Conservation (phyloP, 2,329 filamentous ascomycete genomes). For the Aspergillus fumigatiaffinis region DNA sequence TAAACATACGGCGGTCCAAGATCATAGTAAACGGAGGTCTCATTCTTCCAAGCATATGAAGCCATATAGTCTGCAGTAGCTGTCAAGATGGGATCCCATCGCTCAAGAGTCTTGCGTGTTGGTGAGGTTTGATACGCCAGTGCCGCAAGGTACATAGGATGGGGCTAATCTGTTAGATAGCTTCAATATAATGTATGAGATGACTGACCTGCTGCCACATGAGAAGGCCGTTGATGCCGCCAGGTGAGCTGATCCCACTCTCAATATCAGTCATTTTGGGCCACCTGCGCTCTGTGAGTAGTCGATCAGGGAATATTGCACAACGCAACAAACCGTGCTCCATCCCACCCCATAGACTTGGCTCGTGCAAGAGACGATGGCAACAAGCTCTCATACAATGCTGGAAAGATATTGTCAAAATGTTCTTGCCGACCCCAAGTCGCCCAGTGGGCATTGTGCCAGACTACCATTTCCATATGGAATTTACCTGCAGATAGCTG, state of each 20-base stretch:
- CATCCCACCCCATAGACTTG: constrained; percentile 12
- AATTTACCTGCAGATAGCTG: constrained; percentile 5
- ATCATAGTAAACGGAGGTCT: constrained; percentile 11
- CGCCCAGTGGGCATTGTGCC: constrained; percentile 15
- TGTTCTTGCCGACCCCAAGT: constrained; percentile 13
- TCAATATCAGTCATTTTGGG: constrained; percentile 15
- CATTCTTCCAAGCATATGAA: constrained; percentile 12
- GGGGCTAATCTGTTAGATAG: constrained; percentile 4
- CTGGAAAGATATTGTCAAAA: constrained; percentile 12
- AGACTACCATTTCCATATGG: constrained; percentile 17
- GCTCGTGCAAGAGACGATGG: constrained; percentile 7
- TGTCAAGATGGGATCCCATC: constrained; percentile 10
- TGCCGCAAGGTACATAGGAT: constrained; percentile 13
- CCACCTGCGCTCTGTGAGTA: constrained; percentile 3
- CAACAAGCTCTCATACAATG: constrained; percentile 7
- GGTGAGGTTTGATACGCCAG: constrained; percentile 10
- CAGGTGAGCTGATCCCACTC: constrained; percentile 11
- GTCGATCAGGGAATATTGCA: not conserved
- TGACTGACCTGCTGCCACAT: constrained; percentile 12
- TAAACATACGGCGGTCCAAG: constrained; percentile 11
- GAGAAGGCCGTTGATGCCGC: constrained; percentile 12
- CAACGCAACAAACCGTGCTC: constrained; percentile 4
- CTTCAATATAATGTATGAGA: too few relatives aligned
- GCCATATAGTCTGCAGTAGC: constrained; percentile 13
- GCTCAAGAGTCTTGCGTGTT: constrained; percentile 1